Base-by-base conservation (phyloP, 2,329 filamentous ascomycete species). In the Colletotrichum eremochloae region DNA sequence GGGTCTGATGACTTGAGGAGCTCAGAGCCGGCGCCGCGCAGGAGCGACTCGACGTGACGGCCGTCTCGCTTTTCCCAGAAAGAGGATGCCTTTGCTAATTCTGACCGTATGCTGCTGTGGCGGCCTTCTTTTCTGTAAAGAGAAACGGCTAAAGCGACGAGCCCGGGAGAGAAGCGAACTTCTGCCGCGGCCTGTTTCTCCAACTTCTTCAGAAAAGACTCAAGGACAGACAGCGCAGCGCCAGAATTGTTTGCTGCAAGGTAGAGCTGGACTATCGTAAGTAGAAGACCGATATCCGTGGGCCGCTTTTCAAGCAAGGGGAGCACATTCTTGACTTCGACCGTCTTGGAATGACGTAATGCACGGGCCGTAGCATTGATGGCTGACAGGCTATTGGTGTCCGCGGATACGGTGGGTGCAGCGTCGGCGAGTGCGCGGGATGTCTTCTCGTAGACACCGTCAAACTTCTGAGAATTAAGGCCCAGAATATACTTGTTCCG, bases 201-300 rank as follows among this genome's bases (percentile, higher is more conserved):
- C 1, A 97, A 86, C 12, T 88, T 88, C 74, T 88, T 88, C 67
- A 97, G 88, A 79, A 96, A 95, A 1, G 88, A 84, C 79, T 97
- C 93, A 2, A 98, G 85, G 7, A 94, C 85, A n/a, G 87, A 85
- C 46, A 95, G 89, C 5, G 96, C 96, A 5, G 92, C 91, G 40
- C 89, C 91, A 38, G 90, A 87, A 78, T 96, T 94, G 58, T 91
- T 89, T 52, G 87, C 89, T 63, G 91, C 86, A 20, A 96, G 85
- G 78, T 97, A 95, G 56, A 97, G 88, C 80, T 98, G 95, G 12
- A 96, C 87, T 68, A 94, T 88, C 12, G 94, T 95, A 50, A 98
- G 85, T 33, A 94, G 84, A 3, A 98, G 86, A 1, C 95, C 96
- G 31, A 97, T 85, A 78, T 98, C 94, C 72, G 90, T 89, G 0